Conservation (phyloP, 208 protist genomes). For the Crithidia expoeki region DNA sequence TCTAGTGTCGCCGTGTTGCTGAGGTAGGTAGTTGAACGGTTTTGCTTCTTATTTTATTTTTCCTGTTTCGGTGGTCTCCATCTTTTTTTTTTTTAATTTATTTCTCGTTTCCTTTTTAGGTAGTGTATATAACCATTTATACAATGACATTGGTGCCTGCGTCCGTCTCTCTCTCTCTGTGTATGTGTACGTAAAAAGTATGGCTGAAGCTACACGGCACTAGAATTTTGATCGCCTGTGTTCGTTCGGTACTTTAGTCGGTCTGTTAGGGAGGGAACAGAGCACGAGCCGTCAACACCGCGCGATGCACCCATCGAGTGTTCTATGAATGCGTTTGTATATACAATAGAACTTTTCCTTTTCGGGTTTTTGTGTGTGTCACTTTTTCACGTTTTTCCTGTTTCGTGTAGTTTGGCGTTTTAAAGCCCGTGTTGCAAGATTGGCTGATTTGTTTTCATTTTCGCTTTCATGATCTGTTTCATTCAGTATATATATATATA, state of each 20-base stretch:
- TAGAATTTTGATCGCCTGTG: no score
- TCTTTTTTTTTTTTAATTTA: background rate
- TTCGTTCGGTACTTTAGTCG: no score
- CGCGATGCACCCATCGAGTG: background rate
- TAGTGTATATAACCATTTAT: conserved; percentile 5
- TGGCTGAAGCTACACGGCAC: background rate
- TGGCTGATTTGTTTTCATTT: conserved; percentile 12
- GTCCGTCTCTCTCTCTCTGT: conserved; percentile 5
- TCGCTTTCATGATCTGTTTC: background rate
- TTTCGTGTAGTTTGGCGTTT: conserved; percentile 6
- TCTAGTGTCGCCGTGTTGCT: background rate
- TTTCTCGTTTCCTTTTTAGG: conserved; percentile 1
- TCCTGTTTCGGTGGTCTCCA: background rate
- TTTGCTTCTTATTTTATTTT: background rate
- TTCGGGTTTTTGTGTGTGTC: background rate
- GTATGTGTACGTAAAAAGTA: background rate
- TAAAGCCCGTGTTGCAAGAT: no score
- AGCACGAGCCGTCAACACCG: background rate
- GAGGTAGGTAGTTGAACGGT: background rate
- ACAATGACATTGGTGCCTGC: background rate
- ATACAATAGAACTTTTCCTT: conserved; percentile 10
- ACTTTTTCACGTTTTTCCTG: background rate
- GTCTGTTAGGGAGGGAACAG: no score
- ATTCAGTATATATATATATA: conserved; percentile 3
- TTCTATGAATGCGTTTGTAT: conserved; percentile 1